phyloP scores from a whole-genome alignment of 1,284 basidiomycete species.

The Flammula alnicola region DNA sequence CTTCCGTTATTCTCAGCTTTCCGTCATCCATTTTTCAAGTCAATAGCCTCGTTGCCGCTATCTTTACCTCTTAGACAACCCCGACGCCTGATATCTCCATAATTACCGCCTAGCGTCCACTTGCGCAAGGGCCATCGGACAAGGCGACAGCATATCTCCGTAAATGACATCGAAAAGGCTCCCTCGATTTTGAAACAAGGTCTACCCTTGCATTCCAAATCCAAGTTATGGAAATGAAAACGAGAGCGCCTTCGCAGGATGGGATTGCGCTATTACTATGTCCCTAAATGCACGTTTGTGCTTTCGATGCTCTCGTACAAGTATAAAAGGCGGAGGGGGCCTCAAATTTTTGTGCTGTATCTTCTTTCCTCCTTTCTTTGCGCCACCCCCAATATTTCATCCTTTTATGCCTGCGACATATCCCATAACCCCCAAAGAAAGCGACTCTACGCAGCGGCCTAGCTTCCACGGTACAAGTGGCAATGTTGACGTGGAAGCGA shows the following conservation, averaged over 20 bases:
- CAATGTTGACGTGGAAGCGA: neutral
- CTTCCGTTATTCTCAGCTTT: conserved; percentile 1
- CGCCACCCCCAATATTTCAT: too few species aligned
- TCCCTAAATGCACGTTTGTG: too few species aligned
- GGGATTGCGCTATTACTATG: too few species aligned
- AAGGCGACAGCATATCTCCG: neutral
- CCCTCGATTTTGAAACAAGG: conserved; percentile 7
- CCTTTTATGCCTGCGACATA: neutral
- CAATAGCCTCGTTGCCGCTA: conserved; percentile 10
- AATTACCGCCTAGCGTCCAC: neutral
- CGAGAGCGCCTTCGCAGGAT: too few species aligned
- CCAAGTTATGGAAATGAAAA: conserved; percentile 2
- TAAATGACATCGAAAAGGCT: neutral
- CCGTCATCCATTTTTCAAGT: neutral
- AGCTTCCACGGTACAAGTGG: neutral
- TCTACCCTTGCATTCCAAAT: neutral
- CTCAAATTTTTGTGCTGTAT: neutral
- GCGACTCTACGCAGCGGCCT: neutral
- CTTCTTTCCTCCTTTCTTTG: neutral
- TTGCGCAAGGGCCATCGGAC: neutral
- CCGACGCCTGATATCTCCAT: conserved; percentile 8
- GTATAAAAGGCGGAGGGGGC: too few species aligned
- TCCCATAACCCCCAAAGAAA: neutral
- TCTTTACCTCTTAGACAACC: conserved; percentile 14
- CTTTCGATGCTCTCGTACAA: too few species aligned